Base-by-base conservation (phyloP, 148 eudicot genomes). In the Gaultheria prostrata region DNA sequence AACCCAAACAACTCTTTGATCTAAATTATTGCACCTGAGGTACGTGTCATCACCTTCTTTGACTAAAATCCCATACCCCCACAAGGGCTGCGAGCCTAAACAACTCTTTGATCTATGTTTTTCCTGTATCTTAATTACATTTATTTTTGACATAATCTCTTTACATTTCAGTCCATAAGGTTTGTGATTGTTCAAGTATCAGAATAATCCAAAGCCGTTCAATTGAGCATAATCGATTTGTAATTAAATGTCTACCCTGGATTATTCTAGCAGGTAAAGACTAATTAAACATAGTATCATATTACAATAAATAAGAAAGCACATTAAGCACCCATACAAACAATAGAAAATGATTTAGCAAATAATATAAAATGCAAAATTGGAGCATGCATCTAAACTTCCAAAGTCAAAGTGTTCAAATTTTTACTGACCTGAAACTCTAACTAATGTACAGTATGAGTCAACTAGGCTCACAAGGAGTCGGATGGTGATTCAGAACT, bases 401-500 rank as follows among this genome's bases (percentile, higher is more conserved):
- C 48, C 1, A 4, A n/a, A 72, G 48, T 74, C 51, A 45, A 48
- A 9, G 48, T 2, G 33, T 28, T 28, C 76, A 33, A 65, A 15
- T 20, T 76, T 49, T 49, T 15, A 76, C 57, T 76, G 56, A 76
- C 79, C 56, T 76, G 79, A 76, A 48, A 24, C 20, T 39, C 77
- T 9, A 49, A 12, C 33, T 13, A 49, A 76, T 46, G 56, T 74
- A 74, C 28, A 74, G 39, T 43, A 43, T 1, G 12, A 24, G 57
- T 78, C 67, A 78, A 18, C 80, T 78, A 30, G 80, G 54, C 18
- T 54, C 35, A 32, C 80, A 78, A 78, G 48, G 43, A 6, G n/a
- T 48, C 2, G 33, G 13, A 14, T 11, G 56, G 82, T 51, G 8
- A 79, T 21, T 69, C n/a, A 9, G 63, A 20, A 10, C 82, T 43